Evolutionary conservation across 352 stramenopile genomes (phyloP).

Genomic region (Pythium apleroticum): DNA sequence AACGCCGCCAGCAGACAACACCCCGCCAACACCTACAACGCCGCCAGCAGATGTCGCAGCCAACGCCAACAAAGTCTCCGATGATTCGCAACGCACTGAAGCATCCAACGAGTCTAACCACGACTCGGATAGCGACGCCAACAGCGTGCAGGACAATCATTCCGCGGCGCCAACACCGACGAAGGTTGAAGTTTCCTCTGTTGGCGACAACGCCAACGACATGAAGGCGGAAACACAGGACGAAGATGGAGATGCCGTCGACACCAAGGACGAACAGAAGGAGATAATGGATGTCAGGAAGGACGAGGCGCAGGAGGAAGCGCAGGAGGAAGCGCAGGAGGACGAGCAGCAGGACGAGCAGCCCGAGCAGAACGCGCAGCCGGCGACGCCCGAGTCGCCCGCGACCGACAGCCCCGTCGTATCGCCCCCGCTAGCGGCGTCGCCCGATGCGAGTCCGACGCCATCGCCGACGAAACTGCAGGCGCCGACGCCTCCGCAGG

Average conservation of each 20-base stretch:
- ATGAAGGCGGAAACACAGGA: not conserved
- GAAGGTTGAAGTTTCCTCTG: slow-evolving; percentile 15
- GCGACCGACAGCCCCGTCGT: not conserved
- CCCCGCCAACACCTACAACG: slow-evolving; percentile 4
- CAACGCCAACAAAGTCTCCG: slow-evolving; percentile 6
- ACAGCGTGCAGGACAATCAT: slow-evolving; percentile 15
- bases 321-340: not conserved
- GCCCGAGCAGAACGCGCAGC: not conserved
- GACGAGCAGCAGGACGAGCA: not conserved
- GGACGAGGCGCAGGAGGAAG: slow-evolving; percentile 11
- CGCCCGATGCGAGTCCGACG: not conserved
- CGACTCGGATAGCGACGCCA: not conserved
- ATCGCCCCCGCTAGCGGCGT: not conserved
- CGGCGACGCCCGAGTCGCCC: not conserved
- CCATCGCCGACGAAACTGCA: not conserved
- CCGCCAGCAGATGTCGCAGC: not conserved
- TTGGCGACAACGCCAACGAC: not conserved
- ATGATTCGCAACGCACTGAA: not conserved
- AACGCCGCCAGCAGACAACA: not conserved
- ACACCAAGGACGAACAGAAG: slow-evolving; percentile 1
- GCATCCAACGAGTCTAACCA: not conserved
- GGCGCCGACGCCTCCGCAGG: not conserved
- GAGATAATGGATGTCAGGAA: not conserved
- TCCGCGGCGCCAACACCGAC: slow-evolving; percentile 8
- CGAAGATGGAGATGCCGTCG: not conserved